These are phyloP conservation scores for Stachybotrys chlorohalonatus DNA, from an alignment of 2,329 filamentous ascomycete genomes.

Conservation along the genomic window DNA sequence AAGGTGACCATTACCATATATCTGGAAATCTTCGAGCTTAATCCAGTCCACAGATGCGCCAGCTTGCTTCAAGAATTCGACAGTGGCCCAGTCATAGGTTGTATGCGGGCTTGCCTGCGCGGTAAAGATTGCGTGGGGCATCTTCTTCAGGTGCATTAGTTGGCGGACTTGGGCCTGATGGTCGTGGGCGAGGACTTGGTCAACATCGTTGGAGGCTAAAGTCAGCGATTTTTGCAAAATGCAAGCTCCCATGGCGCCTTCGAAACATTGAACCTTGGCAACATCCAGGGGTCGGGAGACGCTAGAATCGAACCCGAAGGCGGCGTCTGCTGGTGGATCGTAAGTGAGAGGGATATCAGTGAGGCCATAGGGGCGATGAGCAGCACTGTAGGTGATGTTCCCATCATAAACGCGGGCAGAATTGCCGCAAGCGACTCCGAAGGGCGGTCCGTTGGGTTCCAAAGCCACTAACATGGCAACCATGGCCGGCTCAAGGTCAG, in stretches of 20 bases:
- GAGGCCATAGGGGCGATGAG: slow-evolving; percentile 27
- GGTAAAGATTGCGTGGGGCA: slow-evolving; percentile 41
- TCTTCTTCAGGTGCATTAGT: slow-evolving; percentile 36
- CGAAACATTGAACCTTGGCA: slow-evolving; percentile 2
- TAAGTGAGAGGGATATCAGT: slow-evolving; percentile 32
- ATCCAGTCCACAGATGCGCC: slow-evolving; percentile 35
- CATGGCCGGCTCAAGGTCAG: slow-evolving; percentile 36
- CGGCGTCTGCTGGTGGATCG: slow-evolving; percentile 21
- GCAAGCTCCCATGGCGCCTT: slow-evolving; percentile 7
- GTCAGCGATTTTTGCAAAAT: slow-evolving; percentile 4
- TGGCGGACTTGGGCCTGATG: slow-evolving; percentile 16
- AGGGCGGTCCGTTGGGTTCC: slow-evolving; percentile 46
- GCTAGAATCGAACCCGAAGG: slow-evolving; percentile 4
- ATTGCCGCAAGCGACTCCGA: slow-evolving; percentile 14
- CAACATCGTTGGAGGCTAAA: not conserved
- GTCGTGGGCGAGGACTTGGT: not conserved
- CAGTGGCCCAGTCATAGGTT: slow-evolving; percentile 45
- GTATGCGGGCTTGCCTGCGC: slow-evolving; percentile 44
- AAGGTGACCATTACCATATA: slow-evolving; percentile 47
- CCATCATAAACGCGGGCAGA: slow-evolving; percentile 9
- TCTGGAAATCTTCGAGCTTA: slow-evolving; percentile 29
- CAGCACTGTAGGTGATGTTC: slow-evolving; percentile 14
- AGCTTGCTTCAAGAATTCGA: slow-evolving; percentile 41
- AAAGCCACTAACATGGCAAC: slow-evolving; percentile 40
- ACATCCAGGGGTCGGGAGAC: slow-evolving; percentile 9